Conservation (phyloP, 805 yeast species). For the Lachancea kluyveri region DNA sequence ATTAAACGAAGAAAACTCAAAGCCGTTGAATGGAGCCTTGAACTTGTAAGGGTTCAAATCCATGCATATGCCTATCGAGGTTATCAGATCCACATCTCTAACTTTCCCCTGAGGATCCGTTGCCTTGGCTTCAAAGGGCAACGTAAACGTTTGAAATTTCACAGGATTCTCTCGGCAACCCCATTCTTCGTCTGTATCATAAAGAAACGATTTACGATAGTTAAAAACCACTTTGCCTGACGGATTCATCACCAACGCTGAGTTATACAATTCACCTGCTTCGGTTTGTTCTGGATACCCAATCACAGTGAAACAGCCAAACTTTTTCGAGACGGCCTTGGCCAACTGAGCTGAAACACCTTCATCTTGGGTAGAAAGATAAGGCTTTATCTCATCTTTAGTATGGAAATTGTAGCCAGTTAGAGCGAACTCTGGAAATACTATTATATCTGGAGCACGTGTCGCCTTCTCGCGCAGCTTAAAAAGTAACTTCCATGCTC, state of each 20-base stretch:
- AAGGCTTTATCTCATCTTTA: slow-evolving; percentile 47
- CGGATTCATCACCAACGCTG: slow-evolving; percentile 60
- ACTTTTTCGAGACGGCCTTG: slow-evolving; percentile 39
- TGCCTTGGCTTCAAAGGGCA: slow-evolving; percentile 29
- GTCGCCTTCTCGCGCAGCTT: slow-evolving; percentile 26
- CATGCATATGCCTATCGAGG: slow-evolving; percentile 87
- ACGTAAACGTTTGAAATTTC: slow-evolving; percentile 48
- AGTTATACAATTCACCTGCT: slow-evolving; percentile 46
- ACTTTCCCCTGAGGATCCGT: slow-evolving; percentile 10
- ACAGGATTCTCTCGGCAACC: slow-evolving; percentile 65
- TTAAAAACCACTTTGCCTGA: slow-evolving; percentile 53
- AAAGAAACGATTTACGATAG: slow-evolving; percentile 72
- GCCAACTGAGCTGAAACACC: slow-evolving; percentile 58
- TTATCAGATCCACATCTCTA: slow-evolving; percentile 29
- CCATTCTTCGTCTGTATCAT: slow-evolving; percentile 75
- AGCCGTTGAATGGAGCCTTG: slow-evolving; percentile 66
- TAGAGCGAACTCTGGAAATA: slow-evolving; percentile 78
- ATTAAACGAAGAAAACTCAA: slow-evolving; percentile 62
- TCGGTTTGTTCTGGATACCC: slow-evolving; percentile 69
- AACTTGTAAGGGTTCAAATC: slow-evolving; percentile 86
- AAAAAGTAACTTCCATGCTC: slow-evolving; percentile 40
- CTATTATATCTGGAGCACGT: slow-evolving; percentile 51
- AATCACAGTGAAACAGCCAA: slow-evolving; percentile 59
- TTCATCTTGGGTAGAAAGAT: slow-evolving; percentile 36
- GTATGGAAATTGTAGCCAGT: slow-evolving; percentile 73